phyloP scores from a whole-genome alignment of 768 basidiomycete genomes.

The Rhodocollybia butyracea region DNA sequence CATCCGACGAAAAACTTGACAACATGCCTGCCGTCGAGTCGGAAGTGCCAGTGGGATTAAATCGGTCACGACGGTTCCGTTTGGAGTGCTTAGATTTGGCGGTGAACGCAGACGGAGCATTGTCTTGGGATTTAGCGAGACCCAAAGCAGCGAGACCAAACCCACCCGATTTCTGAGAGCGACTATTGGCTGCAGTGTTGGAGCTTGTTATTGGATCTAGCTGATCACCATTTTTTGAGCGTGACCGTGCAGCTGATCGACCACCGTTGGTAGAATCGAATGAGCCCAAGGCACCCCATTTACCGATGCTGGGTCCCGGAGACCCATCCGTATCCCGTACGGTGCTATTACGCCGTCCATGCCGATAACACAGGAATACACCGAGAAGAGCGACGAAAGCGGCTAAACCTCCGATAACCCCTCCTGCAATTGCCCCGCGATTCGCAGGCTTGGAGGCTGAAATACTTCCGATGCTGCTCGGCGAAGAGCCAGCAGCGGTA shows the following conservation, averaged over 20 bases:
- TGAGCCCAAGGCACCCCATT: slow-evolving; percentile 7
- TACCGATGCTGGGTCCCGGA: neutral
- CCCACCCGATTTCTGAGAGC: neutral
- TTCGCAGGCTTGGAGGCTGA: neutral
- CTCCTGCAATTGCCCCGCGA: slow-evolving; percentile 2
- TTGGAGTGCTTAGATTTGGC: neutral
- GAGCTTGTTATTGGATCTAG: neutral
- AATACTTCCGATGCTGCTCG: neutral
- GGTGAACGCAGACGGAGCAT: neutral
- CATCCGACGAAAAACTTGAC: neutral
- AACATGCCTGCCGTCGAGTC: slow-evolving; percentile 2
- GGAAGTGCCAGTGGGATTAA: neutral
- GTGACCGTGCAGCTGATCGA: neutral
- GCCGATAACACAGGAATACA: neutral
- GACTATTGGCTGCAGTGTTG: slow-evolving; percentile 3
- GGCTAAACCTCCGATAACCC: slow-evolving; percentile 1
- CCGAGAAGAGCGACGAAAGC: neutral
- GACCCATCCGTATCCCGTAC: neutral
- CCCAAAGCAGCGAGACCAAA: slow-evolving; percentile 6
- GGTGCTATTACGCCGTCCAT: neutral
- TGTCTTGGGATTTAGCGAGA: neutral
- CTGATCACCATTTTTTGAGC: neutral
- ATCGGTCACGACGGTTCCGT: neutral
- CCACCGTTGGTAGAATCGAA: slow-evolving; percentile 4
- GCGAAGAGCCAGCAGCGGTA: neutral